Percentiles rank a stretch among this genome's conserved stretches.
phyloP scores from a whole-genome alignment of 2,329 filamentous ascomycete genomes.

The Stachybotrys echinatus region DNA sequence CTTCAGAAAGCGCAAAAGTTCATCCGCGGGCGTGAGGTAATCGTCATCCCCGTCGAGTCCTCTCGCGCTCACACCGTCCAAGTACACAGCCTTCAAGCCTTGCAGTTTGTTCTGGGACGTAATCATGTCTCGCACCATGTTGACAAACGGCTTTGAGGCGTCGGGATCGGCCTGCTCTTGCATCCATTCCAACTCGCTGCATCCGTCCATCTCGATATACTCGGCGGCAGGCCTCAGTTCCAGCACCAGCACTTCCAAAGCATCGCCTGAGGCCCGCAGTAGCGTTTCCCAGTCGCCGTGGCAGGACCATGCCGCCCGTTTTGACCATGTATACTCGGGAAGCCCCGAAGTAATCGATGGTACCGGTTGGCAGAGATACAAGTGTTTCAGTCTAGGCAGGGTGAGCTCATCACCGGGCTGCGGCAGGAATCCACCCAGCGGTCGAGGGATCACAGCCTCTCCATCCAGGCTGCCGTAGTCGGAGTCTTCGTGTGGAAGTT shows the following conservation, averaged over 20 bases:
- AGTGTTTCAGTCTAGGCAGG: conserved; percentile 1
- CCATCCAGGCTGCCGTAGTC: not conserved
- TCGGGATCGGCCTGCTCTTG: not conserved
- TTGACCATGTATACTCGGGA: conserved; percentile 8
- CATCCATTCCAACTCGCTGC: not conserved
- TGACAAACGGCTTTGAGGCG: not conserved
- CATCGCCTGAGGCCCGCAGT: not conserved
- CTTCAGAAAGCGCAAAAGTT: not conserved
- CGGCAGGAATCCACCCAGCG: conserved; percentile 6
- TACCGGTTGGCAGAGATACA: conserved; percentile 6
- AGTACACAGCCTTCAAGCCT: not conserved
- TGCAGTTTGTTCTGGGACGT: not conserved
- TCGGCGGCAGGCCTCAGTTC: conserved; percentile 9
- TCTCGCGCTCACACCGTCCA: not conserved
- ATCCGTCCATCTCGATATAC: not conserved
- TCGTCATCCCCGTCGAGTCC: not conserved
- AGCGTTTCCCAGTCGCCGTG: conserved; percentile 3
- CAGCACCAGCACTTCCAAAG: conserved; percentile 7
- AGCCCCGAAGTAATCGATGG: not conserved
- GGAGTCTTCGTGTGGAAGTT: not conserved
- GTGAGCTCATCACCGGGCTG: rapidly evolving
- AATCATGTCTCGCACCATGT: not conserved
- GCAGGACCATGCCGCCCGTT: not conserved
- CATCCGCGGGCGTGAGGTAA: not conserved
- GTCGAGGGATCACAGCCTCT: conserved; percentile 1